A percentile compares a stretch with the other conserved stretches of the same genome.
Evolutionary conservation across 805 yeast species (phyloP).

Genomic region (Myxozyma udenii): DNA sequence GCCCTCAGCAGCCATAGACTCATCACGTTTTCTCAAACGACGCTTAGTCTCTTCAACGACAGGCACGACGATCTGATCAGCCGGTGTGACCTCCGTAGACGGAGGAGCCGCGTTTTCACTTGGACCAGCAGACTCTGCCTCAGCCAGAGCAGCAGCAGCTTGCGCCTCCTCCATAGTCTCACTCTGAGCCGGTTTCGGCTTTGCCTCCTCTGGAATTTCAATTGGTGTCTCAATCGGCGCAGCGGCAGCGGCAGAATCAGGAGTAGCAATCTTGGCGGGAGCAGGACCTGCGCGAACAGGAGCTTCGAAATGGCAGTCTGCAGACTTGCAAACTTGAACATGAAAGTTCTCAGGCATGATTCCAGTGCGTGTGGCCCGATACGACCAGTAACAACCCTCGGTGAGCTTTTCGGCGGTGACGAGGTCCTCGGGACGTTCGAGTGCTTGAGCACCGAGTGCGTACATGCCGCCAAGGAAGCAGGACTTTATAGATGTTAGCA

Average conservation of each 20-base stretch:
- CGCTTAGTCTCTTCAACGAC: background rate
- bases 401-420: constrained; percentile 46
- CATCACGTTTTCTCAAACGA: background rate
- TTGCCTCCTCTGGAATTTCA: background rate
- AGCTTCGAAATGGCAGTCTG: constrained; percentile 18
- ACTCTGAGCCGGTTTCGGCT: background rate
- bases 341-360: constrained; percentile 47
- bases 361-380: constrained; percentile 40
- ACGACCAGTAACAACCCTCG: constrained; percentile 49
- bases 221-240: background rate
- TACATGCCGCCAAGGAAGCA: constrained; percentile 57
- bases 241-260: background rate
- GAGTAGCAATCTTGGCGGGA: background rate
- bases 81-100: background rate
- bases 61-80: background rate
- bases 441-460: constrained; percentile 47
- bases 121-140: background rate
- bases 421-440: constrained; percentile 41
- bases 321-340: constrained; percentile 34
- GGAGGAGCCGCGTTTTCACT: background rate
- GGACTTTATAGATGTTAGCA: constrained; percentile 4
- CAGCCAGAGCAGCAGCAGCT: background rate
- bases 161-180: background rate
- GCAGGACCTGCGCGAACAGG: background rate
- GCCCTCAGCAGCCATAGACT: background rate